A percentile compares a stretch with the other conserved stretches of the same genome.
These are phyloP conservation scores for Neurospora cerealis DNA, from an alignment of 495 filamentous ascomycete genomes.

Conservation along the genomic window DNA sequence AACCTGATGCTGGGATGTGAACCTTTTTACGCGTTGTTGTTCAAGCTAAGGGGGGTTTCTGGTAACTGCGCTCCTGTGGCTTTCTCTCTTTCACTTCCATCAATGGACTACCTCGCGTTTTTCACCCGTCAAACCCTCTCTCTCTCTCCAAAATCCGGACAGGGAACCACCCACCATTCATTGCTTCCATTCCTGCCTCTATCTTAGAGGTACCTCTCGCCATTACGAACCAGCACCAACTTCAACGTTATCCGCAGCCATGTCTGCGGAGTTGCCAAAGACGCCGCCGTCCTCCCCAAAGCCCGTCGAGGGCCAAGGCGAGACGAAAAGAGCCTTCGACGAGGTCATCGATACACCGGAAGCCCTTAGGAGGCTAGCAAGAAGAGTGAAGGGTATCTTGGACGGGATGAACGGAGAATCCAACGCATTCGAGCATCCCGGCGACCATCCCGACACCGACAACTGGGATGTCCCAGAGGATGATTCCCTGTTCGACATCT, in stretches of 20 bases:
- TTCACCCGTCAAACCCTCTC: not conserved
- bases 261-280: not conserved
- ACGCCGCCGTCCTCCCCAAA: not conserved
- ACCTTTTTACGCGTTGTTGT: not conserved
- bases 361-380: not conserved
- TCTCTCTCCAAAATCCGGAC: not conserved
- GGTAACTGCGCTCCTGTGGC: not conserved
- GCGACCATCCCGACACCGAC: not conserved
- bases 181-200: not conserved
- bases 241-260: not conserved
- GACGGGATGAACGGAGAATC: not conserved
- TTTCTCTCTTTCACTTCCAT: not conserved
- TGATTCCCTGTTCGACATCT: not conserved
- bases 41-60: not conserved
- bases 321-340: not conserved
- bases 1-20: not conserved
- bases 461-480: not conserved
- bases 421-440: not conserved
- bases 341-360: not conserved
- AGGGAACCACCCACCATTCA: not conserved
- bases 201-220: not conserved
- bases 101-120: not conserved
- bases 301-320: not conserved
- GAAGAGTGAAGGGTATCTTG: not conserved
- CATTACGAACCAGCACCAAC: not conserved